Conservation (phyloP, 192 early-diverging fungal genomes). For the Coemansia sp. region DNA sequence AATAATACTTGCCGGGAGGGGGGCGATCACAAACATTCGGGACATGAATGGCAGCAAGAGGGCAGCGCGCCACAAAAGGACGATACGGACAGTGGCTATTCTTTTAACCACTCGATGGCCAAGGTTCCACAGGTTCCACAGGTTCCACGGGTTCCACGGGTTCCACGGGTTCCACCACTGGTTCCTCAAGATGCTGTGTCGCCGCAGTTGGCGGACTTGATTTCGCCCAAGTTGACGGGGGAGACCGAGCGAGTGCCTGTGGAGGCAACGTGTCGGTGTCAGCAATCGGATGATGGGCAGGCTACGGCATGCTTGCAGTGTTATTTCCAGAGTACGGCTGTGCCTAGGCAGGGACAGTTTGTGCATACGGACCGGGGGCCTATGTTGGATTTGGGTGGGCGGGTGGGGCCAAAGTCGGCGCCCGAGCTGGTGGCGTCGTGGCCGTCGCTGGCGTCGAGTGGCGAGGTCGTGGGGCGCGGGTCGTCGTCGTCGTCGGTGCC, state of each 20-base stretch:
- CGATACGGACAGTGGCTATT: not conserved
- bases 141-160: not conserved
- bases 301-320: constrained; percentile 21
- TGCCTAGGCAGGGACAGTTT: constrained; percentile 24
- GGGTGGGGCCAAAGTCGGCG: constrained; percentile 2
- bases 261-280: no score
- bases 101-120: no score
- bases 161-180: not conserved
- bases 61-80: not conserved
- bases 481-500: no score
- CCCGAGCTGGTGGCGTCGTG: constrained; percentile 4
- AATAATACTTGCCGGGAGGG: no score
- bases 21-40: constrained; percentile 15
- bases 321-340: constrained; percentile 7
- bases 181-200: not conserved
- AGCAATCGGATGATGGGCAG: no score
- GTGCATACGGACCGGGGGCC: constrained; percentile 42
- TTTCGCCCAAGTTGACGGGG: not conserved
- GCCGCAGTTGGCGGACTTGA: not conserved
- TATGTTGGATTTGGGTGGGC: constrained; percentile 19
- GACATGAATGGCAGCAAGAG: not conserved
- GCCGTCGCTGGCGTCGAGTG: constrained; percentile 10
- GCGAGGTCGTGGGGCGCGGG: no score
- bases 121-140: not conserved
- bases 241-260: not conserved